A percentile compares a stretch with the other conserved stretches of the same genome.
Conservation (phyloP, 176 grass and related monocot genomes). For the Musa itinerans region DNA sequence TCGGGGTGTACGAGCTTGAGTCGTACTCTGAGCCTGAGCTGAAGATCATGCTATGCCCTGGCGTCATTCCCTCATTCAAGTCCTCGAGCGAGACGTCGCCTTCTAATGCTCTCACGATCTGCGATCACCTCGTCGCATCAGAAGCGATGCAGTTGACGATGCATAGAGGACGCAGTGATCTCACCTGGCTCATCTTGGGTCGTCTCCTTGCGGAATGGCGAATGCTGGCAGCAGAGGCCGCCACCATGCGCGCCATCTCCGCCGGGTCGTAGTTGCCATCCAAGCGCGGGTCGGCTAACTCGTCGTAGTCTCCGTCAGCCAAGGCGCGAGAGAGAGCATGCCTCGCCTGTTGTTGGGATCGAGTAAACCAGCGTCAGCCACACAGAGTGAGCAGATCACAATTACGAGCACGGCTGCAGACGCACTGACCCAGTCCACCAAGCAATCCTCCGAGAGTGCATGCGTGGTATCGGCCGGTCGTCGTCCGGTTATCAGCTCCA, state of each 20-base stretch:
- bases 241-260: conserved; percentile 3
- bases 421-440: conserved; percentile 50
- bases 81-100: conserved; percentile 59
- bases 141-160: too few relatives aligned
- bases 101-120: conserved; percentile 64
- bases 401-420: too few relatives aligned
- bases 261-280: neutral
- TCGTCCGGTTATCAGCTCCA: conserved; percentile 59
- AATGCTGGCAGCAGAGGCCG: neutral
- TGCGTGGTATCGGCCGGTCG: conserved; percentile 32
- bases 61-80: conserved; percentile 48
- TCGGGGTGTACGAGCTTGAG: conserved; percentile 17
- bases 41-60: conserved; percentile 52
- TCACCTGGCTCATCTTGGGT: neutral
- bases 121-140: neutral
- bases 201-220: neutral
- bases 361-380: neutral
- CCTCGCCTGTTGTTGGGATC: neutral
- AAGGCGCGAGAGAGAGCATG: neutral
- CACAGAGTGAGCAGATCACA: too few relatives aligned
- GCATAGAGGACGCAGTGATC: too few relatives aligned
- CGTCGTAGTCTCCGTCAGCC: neutral
- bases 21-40: conserved; percentile 25
- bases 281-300: conserved; percentile 1
- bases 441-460: conserved; percentile 41